These are phyloP conservation scores for Mrakia blollopis DNA, from an alignment of 768 basidiomycete genomes.

Conservation along the genomic window DNA sequence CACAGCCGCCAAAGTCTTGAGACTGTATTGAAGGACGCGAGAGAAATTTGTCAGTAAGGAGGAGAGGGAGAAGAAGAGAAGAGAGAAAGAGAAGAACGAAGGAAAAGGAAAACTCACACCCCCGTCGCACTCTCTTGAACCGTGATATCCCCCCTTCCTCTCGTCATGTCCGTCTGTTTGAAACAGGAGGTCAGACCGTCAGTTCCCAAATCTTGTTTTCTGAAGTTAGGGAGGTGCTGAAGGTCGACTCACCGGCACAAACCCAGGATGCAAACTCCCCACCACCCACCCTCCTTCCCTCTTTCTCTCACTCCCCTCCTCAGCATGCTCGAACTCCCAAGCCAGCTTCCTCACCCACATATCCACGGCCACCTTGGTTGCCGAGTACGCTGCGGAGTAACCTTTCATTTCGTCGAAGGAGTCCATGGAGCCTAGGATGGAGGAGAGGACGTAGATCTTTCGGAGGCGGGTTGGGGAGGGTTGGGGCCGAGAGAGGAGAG, in stretches of 20 bases:
- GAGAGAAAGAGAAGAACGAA: not conserved
- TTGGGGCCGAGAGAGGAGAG: not conserved
- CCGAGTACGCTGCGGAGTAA: conserved; percentile 8
- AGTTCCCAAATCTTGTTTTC: no score
- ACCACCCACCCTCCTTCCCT: conserved; percentile 57
- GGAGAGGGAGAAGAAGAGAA: not conserved
- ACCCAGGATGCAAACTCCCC: conserved; percentile 10
- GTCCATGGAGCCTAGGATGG: conserved; percentile 6
- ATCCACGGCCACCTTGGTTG: conserved; percentile 1
- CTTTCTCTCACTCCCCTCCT: conserved; percentile 70
- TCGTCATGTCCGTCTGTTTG: not conserved
- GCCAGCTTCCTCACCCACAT: conserved; percentile 4
- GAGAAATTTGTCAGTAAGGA: not conserved
- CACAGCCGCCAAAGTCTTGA: conserved; percentile 3
- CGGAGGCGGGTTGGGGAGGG: not conserved
- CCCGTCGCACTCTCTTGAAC: not conserved
- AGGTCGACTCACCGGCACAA: conserved; percentile 4
- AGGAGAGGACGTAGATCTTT: not conserved
- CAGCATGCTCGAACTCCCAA: conserved; percentile 71
- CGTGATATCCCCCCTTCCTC: not conserved
- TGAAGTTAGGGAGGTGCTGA: no score
- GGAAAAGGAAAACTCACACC: not conserved
- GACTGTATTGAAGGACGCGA: not conserved
- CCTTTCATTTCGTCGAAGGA: conserved; percentile 3
- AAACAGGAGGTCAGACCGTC: not conserved